Percentiles rank a stretch among this genome's conserved stretches.
phyloP scores from a whole-genome alignment of 2,329 filamentous ascomycete genomes.

The Scolecobasidium constrictum region DNA sequence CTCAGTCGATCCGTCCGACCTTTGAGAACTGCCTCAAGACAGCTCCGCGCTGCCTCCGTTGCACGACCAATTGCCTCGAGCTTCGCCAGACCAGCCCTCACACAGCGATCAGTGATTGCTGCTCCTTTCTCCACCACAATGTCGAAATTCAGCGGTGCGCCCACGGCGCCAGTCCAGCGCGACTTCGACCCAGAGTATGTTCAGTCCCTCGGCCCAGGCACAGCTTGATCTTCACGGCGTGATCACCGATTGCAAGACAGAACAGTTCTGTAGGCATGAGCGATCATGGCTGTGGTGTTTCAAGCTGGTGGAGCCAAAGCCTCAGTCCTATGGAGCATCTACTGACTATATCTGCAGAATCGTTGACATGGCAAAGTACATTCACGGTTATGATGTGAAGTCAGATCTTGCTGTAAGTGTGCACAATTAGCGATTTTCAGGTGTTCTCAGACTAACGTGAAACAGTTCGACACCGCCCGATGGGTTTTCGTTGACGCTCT shows the following conservation, averaged over 20 bases:
- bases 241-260: too few relatives aligned
- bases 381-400: constrained; percentile 82
- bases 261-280: too few relatives aligned
- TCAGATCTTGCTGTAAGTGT: constrained; percentile 80
- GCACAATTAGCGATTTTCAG: background rate
- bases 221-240: too few relatives aligned
- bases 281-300: too few relatives aligned
- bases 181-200: constrained; percentile 9
- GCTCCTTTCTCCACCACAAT: constrained; percentile 7
- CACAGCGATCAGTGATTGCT: constrained; percentile 4
- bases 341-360: too few relatives aligned
- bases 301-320: too few relatives aligned
- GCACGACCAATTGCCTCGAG: constrained; percentile 2
- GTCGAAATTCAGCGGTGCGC: constrained; percentile 1
- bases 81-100: background rate
- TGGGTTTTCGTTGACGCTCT: constrained; percentile 96
- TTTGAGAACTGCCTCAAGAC: constrained; percentile 1
- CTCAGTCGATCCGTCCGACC: constrained; percentile 7
- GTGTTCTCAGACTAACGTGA: constrained; percentile 8
- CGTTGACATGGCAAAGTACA: constrained; percentile 87
- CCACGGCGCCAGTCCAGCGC: background rate
- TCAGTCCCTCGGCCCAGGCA: too few relatives aligned
- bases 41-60: background rate
- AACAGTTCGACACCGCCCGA: constrained; percentile 84
- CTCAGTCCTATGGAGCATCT: too few relatives aligned